These are phyloP conservation scores for Mycotypha africana DNA, from an alignment of 371 early-diverging fungal species.

Conservation along the genomic window DNA sequence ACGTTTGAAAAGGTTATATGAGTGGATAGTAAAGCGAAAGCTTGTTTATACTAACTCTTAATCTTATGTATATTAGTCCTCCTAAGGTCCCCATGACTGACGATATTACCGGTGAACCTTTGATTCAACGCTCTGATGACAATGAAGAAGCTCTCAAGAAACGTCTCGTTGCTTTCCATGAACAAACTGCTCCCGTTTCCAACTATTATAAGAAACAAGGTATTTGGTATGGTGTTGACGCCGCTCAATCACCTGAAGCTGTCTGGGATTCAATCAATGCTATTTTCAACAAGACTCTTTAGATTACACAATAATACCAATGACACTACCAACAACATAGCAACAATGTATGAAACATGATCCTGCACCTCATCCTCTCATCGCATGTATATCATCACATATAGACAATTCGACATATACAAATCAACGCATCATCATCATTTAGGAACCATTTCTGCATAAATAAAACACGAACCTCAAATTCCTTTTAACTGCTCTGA, in stretches of 20 bases:
- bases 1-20: slow-evolving; percentile 9
- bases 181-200: slow-evolving; percentile 92
- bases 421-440: too few species aligned
- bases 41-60: too few species aligned
- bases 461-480: too few species aligned
- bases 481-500: too few species aligned
- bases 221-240: slow-evolving; percentile 88
- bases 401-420: too few species aligned
- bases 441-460: too few species aligned
- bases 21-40: too few species aligned
- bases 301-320: too few species aligned
- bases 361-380: too few species aligned
- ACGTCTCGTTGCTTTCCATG: slow-evolving; percentile 89
- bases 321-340: too few species aligned
- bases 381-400: not conserved
- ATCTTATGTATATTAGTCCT: slow-evolving; percentile 45
- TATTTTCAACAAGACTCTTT: slow-evolving; percentile 63
- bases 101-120: slow-evolving; percentile 94
- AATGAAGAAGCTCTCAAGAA: slow-evolving; percentile 88
- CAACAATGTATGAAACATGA: too few species aligned
- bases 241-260: slow-evolving; percentile 74
- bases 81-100: slow-evolving; percentile 88
- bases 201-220: slow-evolving; percentile 92
- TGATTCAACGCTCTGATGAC: slow-evolving; percentile 96
- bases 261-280: slow-evolving; percentile 89